phyloP scores from a whole-genome alignment of 2,329 filamentous ascomycete genomes.

The Westerdykella sp. region DNA sequence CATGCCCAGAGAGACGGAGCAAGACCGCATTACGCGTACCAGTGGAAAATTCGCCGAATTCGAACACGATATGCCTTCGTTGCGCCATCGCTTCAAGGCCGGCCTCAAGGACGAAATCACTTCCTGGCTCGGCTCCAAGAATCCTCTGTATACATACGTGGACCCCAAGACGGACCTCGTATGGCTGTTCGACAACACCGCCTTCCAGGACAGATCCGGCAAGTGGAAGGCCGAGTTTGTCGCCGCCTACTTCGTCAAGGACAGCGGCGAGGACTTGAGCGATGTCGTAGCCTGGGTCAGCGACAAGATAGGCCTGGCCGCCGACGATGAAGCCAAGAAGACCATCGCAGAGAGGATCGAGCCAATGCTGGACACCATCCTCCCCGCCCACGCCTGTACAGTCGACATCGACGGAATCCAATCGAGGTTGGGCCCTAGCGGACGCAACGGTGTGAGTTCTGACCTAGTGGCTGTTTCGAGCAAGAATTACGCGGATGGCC shows the following conservation, averaged over 20 bases:
- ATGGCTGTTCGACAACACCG: slow-evolving; percentile 89
- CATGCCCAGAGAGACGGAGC: slow-evolving; percentile 26
- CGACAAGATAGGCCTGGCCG: slow-evolving; percentile 58
- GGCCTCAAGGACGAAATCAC: slow-evolving; percentile 36
- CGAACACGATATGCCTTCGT: slow-evolving; percentile 33
- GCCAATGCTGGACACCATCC: slow-evolving; percentile 72
- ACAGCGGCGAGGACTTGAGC: slow-evolving; percentile 61
- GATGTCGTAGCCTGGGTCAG: slow-evolving; percentile 65
- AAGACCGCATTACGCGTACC: slow-evolving; percentile 27
- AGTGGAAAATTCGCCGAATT: slow-evolving; percentile 29
- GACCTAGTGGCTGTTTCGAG: slow-evolving; percentile 50
- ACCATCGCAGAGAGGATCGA: slow-evolving; percentile 63
- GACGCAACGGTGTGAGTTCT: slow-evolving; percentile 64
- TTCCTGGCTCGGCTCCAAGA: slow-evolving; percentile 35
- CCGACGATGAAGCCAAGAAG: slow-evolving; percentile 45
- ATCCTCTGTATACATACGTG: slow-evolving; percentile 41
- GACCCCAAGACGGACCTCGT: slow-evolving; percentile 62
- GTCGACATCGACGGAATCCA: slow-evolving; percentile 50
- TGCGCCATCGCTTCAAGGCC: slow-evolving; percentile 29
- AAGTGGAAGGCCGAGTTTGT: slow-evolving; percentile 79
- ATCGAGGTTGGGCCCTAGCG: slow-evolving; percentile 57
- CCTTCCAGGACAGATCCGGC: slow-evolving; percentile 53
- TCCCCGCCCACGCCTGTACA: slow-evolving; percentile 63
- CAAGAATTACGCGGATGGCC: slow-evolving; percentile 33
- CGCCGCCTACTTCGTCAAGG: slow-evolving; percentile 70